Conservation (phyloP, 1,284 basidiomycete species). For the Marasmius sp. region DNA sequence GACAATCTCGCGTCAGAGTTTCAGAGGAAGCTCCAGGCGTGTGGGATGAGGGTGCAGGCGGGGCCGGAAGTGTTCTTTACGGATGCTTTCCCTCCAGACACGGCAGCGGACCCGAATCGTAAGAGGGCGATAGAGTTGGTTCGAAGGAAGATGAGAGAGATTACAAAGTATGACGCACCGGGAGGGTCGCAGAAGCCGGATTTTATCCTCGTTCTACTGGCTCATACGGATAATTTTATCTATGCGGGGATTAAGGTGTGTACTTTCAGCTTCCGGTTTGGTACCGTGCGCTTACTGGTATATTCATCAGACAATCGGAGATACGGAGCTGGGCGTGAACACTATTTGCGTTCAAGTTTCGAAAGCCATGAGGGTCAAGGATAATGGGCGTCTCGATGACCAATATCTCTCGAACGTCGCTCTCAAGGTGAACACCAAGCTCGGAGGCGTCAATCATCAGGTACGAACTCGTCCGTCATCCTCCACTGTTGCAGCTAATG, state of each 20-base stretch:
- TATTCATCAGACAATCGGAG: slow-evolving; percentile 52
- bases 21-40: slow-evolving; percentile 45
- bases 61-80: slow-evolving; percentile 40
- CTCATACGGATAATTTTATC: slow-evolving; percentile 63
- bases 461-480: slow-evolving; percentile 19
- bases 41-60: slow-evolving; percentile 49
- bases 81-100: slow-evolving; percentile 27
- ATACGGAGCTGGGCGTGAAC: slow-evolving; percentile 64
- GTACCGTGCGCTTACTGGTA: background rate
- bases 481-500: background rate
- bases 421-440: slow-evolving; percentile 70
- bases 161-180: slow-evolving; percentile 19
- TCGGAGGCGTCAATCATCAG: slow-evolving; percentile 75
- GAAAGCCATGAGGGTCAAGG: slow-evolving; percentile 46
- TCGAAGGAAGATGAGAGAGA: slow-evolving; percentile 25
- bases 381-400: slow-evolving; percentile 46
- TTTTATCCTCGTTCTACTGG: slow-evolving; percentile 65
- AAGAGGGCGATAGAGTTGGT: slow-evolving; percentile 40
- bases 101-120: slow-evolving; percentile 41
- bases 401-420: slow-evolving; percentile 79
- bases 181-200: slow-evolving; percentile 36
- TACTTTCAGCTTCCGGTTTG: background rate
- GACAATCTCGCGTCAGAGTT: slow-evolving; percentile 48
- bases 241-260: slow-evolving; percentile 73
- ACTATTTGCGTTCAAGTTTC: slow-evolving; percentile 63